Base-by-base conservation (phyloP, 2,329 filamentous ascomycete genomes). In the Alternaria alternata region DNA sequence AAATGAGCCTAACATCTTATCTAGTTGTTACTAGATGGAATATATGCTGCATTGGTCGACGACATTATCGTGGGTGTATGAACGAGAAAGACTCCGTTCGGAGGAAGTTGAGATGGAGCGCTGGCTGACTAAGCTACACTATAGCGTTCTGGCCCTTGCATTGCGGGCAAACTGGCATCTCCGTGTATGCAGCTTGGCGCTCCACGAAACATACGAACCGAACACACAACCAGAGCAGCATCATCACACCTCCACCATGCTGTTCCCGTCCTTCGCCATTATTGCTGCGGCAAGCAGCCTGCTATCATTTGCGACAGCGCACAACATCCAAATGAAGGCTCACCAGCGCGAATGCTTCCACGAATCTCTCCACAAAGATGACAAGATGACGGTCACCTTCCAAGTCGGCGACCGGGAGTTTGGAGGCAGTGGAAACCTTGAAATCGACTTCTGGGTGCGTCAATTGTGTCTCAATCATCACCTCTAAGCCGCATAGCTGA, bases 331-430 rank as follows among this genome's bases (percentile, higher is more conserved):
- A 80, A 89, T 99, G 75, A 90, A 90, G 65, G 91, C 94, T 71
- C 93, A 99, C 82, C 92, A 93, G 76, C 88, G 93, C 81, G 95
- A 99, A 84, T 99, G 95, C 85, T 99, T 98, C 86, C 92, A 97
- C 85, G 95, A 99, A 84, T 81, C 85, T 72, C 88, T 99, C 61
- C 94, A 96, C 84, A 88, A 87, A 79, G 95, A 97, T 80, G 95
- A 99, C 84, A 92, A 91, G 81, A 99, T 99, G 95, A 97, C 93
- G 8, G 94, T 99, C 61, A 96, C 94, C 30, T 99, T 96, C 86
- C 95, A 98, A 83, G 94, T 98, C 60, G 95, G 95, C 77, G 95
- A 99, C 79, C 86, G 94, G 69, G 95, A 99, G 79, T 97, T 97
- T 81, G 94, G 94, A 52, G 92, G 91, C 53, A 94, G 93, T 59